Percentiles rank a stretch among this genome's conserved stretches.
These are phyloP conservation scores for Saraca asoca DNA, from an alignment of 331 rosid species.

Conservation along the genomic window DNA sequence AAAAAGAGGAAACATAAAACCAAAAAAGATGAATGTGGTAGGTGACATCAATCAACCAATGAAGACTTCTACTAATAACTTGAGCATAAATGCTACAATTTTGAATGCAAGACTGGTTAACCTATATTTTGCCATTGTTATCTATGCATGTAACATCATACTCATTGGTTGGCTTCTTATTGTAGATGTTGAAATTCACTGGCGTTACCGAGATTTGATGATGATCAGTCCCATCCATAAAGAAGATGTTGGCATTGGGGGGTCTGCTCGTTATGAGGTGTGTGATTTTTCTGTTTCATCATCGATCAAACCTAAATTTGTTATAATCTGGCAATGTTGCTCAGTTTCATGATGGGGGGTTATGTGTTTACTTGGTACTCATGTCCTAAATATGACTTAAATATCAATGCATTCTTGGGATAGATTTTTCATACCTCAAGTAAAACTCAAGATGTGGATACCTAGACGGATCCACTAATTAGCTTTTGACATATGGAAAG, in stretches of 20 bases:
- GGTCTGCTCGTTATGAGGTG: slow-evolving; percentile 75
- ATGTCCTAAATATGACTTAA: no score
- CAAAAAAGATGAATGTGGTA: background rate
- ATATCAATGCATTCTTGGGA: no score
- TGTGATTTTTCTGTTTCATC: slow-evolving; percentile 23
- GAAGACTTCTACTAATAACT: background rate
- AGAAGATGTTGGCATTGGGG: slow-evolving; percentile 70
- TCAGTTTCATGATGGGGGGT: background rate
- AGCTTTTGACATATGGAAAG: no score
- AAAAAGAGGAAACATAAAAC: no score
- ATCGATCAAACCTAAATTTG: slow-evolving; percentile 17
- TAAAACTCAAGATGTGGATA: no score
- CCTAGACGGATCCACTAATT: no score
- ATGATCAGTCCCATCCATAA: slow-evolving; percentile 47
- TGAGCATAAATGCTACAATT: slow-evolving; percentile 4
- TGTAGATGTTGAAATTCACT: slow-evolving; percentile 66
- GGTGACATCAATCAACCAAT: slow-evolving; percentile 10
- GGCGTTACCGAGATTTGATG: slow-evolving; percentile 57
- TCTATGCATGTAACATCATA: slow-evolving; percentile 18
- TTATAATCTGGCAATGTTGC: background rate
- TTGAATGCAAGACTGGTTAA: slow-evolving; percentile 6
- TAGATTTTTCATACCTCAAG: no score
- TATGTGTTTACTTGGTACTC: background rate
- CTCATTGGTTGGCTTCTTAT: slow-evolving; percentile 29
- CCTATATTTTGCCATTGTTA: slow-evolving; percentile 26